Conservation (phyloP, 2,329 filamentous ascomycete genomes). For the Seiridium cupressi region DNA sequence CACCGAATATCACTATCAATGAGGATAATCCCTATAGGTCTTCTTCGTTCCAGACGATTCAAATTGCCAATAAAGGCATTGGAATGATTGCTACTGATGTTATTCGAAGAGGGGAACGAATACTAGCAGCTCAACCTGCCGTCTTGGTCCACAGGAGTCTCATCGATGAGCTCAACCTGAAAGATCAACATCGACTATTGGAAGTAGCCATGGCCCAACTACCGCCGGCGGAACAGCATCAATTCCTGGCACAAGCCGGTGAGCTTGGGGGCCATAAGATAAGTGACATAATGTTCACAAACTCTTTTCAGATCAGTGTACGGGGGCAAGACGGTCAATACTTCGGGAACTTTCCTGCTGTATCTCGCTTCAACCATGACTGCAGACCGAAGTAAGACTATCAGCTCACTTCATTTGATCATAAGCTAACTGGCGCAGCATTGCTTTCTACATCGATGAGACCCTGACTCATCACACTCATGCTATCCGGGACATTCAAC, state of each 20-base stretch:
- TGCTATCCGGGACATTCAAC: slow-evolving; percentile 27
- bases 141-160: slow-evolving; percentile 19
- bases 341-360: slow-evolving; percentile 33
- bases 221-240: slow-evolving; percentile 12
- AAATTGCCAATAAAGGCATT: slow-evolving; percentile 19
- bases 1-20: no score
- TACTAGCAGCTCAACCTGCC: slow-evolving; percentile 19
- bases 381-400: slow-evolving; percentile 34
- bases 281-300: slow-evolving; percentile 23
- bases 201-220: slow-evolving; percentile 18
- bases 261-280: slow-evolving; percentile 21
- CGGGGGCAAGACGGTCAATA: slow-evolving; percentile 13
- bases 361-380: slow-evolving; percentile 37
- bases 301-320: slow-evolving; percentile 21
- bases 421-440: slow-evolving; percentile 12
- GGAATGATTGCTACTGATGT: slow-evolving; percentile 18
- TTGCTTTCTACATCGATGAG: slow-evolving; percentile 31
- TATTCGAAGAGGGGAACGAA: slow-evolving; percentile 18
- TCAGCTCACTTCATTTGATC: neutral
- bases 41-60: slow-evolving; percentile 5
- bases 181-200: slow-evolving; percentile 16
- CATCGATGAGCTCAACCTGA: slow-evolving; percentile 16
- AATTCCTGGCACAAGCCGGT: slow-evolving; percentile 18
- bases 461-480: slow-evolving; percentile 36
- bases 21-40: neutral